Base-by-base conservation (phyloP, 305 asterid genomes). In the Solanum hybrid region DNA sequence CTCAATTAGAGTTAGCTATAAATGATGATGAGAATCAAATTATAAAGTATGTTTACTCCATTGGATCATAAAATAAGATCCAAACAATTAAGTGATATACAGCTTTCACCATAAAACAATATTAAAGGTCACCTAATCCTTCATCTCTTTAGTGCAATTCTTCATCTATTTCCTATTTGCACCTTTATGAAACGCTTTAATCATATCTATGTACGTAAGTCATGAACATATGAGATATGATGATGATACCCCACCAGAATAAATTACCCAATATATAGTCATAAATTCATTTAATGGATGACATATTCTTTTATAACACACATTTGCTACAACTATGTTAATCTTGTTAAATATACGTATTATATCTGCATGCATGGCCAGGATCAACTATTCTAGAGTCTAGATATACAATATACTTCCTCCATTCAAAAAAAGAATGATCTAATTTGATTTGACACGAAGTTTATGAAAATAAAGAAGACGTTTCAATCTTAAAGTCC, bases 151-250 rank as follows among this genome's bases (percentile, higher is more conserved):
- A 84, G 60, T 45, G 40, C 73, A 45, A 84, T 29, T 45, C 24
- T 19, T 84, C 87, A 45, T 19, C 38, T 45, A 51, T 84, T 84
- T 22, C 38, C 40, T 84, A 5, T 45, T 29, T 45, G 29, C 12
- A 15, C 75, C 87, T 84, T 84, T 45, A 29, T 84, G 40, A 29
- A 45, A 51, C 40, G 19, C 42, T 84, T 84, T 84, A 84, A 84
- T 84, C 73, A 81, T 81, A 81, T 27, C 37, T 14, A 5, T 81
- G 71, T 42, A 81, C 86, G 71, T 81, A 81, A 27, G 19, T 45
- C 87, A 45, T 34, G 84, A 77, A 24, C 87, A 51, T 19, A 84
- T 10, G 73, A 84, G 87, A 84, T 84, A 84, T 84, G 87, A 45
- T 84, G 87, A 29, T 84, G 75, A 51, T 31, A 37, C 40, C 40